Percentiles rank a stretch among this genome's conserved stretches.
Evolutionary conservation across 2,329 filamentous ascomycete genomes (phyloP).

Genomic region (Intubia oerlemansii): DNA sequence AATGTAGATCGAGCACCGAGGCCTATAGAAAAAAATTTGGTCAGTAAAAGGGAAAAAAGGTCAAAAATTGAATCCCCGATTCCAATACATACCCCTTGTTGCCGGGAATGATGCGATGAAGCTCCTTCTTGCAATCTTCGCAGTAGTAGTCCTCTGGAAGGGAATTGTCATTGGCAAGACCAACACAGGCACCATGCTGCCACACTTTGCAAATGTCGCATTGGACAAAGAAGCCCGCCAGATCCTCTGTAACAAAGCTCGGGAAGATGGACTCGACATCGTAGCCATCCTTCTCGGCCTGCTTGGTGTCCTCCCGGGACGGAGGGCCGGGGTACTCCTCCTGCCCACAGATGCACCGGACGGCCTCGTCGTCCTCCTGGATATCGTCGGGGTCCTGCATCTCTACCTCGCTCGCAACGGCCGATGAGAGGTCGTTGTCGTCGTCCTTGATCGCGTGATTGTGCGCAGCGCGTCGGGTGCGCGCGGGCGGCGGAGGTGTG

Average conservation of each 20-base stretch:
- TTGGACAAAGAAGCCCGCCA: constrained; percentile 91
- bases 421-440: constrained; percentile 24
- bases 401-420: constrained; percentile 20
- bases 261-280: constrained; percentile 34
- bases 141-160: constrained; percentile 97
- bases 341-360: constrained; percentile 83
- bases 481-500: constrained; percentile 46
- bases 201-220: constrained; percentile 96
- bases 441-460: constrained; percentile 20
- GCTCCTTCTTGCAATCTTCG: constrained; percentile 78
- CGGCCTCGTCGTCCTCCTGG: constrained; percentile 80
- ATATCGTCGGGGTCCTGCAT: constrained; percentile 47
- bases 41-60: not conserved
- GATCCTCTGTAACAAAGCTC: constrained; percentile 55
- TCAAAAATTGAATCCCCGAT: no score
- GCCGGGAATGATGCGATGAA: constrained; percentile 66
- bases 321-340: constrained; percentile 84
- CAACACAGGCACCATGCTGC: constrained; percentile 96
- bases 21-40: constrained; percentile 26
- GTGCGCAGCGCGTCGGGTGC: constrained; percentile 26
- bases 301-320: constrained; percentile 31
- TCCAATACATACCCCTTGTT: constrained; percentile 76
- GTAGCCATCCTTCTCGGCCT: constrained; percentile 31
- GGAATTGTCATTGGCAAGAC: constrained; percentile 82
- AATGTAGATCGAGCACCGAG: constrained; percentile 45